Conservation (phyloP, 1,139 yeast genomes). For the Suhomyces ambrosiae region DNA sequence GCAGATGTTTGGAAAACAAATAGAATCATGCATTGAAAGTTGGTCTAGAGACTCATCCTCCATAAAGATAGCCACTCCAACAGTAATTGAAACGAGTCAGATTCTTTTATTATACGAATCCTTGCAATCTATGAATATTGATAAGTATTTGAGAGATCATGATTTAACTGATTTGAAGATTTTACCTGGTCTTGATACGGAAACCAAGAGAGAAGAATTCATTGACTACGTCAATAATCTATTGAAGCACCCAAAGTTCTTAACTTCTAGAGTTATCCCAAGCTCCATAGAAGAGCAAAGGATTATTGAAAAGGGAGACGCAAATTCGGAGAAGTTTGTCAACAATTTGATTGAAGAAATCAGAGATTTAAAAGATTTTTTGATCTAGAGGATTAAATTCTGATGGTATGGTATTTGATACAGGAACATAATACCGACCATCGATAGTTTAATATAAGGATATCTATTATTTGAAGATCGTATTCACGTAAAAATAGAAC, state of each 20-base stretch:
- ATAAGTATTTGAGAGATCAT: constrained; percentile 36
- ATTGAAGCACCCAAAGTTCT: constrained; percentile 81
- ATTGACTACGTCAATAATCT: constrained; percentile 64
- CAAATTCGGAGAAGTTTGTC: constrained; percentile 43
- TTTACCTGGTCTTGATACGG: constrained; percentile 65
- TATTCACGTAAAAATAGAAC: no score
- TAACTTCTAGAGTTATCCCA: constrained; percentile 68
- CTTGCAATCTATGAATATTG: constrained; percentile 51
- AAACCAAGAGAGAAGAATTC: constrained; percentile 57
- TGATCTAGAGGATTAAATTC: constrained; percentile 20
- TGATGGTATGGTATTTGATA: no score
- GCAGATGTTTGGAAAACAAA: constrained; percentile 65
- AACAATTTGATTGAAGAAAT: constrained; percentile 56
- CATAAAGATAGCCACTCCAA: constrained; percentile 62
- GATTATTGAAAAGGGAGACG: constrained; percentile 48
- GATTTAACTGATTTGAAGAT: constrained; percentile 32
- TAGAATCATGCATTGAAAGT: constrained; percentile 59
- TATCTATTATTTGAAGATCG: no score
- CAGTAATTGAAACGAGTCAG: constrained; percentile 78
- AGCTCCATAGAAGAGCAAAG: constrained; percentile 67
- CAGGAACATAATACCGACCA: no score
- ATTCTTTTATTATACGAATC: constrained; percentile 67
- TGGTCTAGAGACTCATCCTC: constrained; percentile 67
- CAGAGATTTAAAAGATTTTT: constrained; percentile 52
- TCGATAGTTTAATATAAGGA: no score